Percentiles rank a stretch among this genome's conserved stretches.
These are phyloP conservation scores for Tricholoma bakamatsutake DNA, from an alignment of 768 basidiomycete genomes.

Conservation along the genomic window DNA sequence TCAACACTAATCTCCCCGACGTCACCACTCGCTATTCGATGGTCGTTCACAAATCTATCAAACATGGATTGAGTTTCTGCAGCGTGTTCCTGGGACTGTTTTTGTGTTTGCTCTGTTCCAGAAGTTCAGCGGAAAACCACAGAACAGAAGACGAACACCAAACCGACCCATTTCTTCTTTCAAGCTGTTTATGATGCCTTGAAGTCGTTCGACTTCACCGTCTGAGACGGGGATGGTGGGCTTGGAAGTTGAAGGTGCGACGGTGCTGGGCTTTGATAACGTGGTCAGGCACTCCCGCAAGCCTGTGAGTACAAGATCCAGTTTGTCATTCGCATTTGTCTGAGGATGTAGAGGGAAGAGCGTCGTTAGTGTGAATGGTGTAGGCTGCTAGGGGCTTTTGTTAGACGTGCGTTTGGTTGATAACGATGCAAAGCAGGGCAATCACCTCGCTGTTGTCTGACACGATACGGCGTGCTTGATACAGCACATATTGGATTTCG, in stretches of 20 bases:
- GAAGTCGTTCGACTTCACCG: constrained; percentile 45
- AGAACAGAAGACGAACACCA: neutral
- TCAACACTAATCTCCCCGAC: constrained; percentile 45
- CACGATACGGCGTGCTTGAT: constrained; percentile 36
- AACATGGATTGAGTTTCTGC: constrained; percentile 48
- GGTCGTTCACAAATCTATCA: constrained; percentile 47
- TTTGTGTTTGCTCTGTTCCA: constrained; percentile 16
- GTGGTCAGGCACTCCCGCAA: constrained; percentile 31
- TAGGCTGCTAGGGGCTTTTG: constrained; percentile 28
- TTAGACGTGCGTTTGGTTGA: constrained; percentile 3
- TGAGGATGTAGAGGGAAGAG: constrained; percentile 52
- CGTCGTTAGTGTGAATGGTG: constrained; percentile 36
- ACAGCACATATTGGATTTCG: constrained; percentile 51
- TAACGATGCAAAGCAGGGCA: constrained; percentile 10
- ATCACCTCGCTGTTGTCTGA: constrained; percentile 41
- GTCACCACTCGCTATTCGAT: constrained; percentile 26
- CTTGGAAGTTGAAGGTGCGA: constrained; percentile 12
- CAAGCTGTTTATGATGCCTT: constrained; percentile 43
- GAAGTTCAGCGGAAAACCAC: neutral
- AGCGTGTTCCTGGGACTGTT: constrained; percentile 35
- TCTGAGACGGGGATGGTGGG: constrained; percentile 20
- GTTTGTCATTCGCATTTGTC: constrained; percentile 41
- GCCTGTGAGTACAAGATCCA: constrained; percentile 37
- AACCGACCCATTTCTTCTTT: constrained; percentile 53
- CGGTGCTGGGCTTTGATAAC: constrained; percentile 21